Conservation (phyloP, 75 land plant genomes). For the Pinus albicaulis region DNA sequence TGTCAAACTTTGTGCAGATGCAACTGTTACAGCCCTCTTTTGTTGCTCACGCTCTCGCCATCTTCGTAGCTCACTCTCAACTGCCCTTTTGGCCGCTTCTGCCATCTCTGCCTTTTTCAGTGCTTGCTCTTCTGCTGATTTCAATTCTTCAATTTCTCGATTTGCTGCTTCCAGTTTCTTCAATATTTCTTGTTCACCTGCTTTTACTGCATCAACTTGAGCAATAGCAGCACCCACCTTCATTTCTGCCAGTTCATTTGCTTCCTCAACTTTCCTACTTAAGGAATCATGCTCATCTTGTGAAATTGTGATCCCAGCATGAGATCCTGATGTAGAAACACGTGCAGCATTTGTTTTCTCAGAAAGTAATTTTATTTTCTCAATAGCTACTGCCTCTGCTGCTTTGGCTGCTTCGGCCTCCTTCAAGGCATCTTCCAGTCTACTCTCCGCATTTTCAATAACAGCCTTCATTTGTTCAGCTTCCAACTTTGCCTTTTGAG, state of each 20-base stretch:
- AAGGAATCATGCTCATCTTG: conserved; percentile 72
- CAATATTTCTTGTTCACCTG: conserved; percentile 74
- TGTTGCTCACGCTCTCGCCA: conserved; percentile 58
- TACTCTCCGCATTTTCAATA: conserved; percentile 47
- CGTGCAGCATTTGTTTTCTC: conserved; percentile 48
- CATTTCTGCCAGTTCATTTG: conserved; percentile 68
- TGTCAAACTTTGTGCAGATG: not conserved
- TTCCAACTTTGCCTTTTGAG: conserved; percentile 49
- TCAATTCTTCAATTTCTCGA: conserved; percentile 59
- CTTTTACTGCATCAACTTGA: conserved; percentile 84
- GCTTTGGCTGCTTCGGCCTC: conserved; percentile 75
- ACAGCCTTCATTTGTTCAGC: conserved; percentile 41
- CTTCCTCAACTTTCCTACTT: conserved; percentile 63
- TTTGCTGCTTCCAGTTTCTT: conserved; percentile 47
- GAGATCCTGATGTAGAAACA: conserved; percentile 36
- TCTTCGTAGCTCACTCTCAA: conserved; percentile 52
- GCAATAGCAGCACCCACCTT: conserved; percentile 89
- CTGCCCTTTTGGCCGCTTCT: conserved; percentile 82
- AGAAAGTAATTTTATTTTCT: conserved; percentile 41
- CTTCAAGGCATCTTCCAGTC: conserved; percentile 39
- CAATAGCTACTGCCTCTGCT: conserved; percentile 55
- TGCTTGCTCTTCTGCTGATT: conserved; percentile 55
- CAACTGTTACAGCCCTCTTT: conserved; percentile 33
- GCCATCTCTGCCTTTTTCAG: conserved; percentile 81
- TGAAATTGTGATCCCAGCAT: conserved; percentile 58